A percentile compares a stretch with the other conserved stretches of the same genome.
phyloP scores from a whole-genome alignment of 805 yeast species.

The Candida suzukii region DNA sequence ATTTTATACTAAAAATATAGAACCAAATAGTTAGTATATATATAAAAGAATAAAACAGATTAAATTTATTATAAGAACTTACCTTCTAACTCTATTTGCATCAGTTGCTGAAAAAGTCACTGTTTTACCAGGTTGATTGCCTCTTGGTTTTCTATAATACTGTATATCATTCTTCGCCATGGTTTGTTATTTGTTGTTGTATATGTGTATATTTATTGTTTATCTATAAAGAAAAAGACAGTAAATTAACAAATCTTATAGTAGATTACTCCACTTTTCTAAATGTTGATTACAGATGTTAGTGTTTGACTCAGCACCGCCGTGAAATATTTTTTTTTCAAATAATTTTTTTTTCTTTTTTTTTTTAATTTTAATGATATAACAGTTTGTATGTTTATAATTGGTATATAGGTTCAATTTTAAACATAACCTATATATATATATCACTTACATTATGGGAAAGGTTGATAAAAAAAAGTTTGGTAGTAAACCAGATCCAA shows the following conservation, averaged over 20 bases:
- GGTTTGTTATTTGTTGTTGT: too few species aligned
- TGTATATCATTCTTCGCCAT: too few species aligned
- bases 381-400: background rate
- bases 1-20: slow-evolving; percentile 14
- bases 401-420: background rate
- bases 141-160: too few species aligned
- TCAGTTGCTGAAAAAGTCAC: background rate
- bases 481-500: slow-evolving; percentile 41
- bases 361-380: background rate
- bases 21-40: slow-evolving; percentile 9
- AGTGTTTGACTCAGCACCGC: too few species aligned
- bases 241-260: too few species aligned
- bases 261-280: background rate
- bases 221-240: too few species aligned
- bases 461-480: slow-evolving; percentile 62
- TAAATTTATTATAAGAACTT: background rate
- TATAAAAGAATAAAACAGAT: background rate
- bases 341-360: background rate
- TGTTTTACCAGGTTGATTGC: too few species aligned
- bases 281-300: background rate
- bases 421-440: background rate
- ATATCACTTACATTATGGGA: background rate
- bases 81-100: background rate
- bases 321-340: background rate
- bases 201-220: too few species aligned